Evolutionary conservation across 768 basidiomycete species (phyloP).

Genomic region (Hortiboletus campestris): DNA sequence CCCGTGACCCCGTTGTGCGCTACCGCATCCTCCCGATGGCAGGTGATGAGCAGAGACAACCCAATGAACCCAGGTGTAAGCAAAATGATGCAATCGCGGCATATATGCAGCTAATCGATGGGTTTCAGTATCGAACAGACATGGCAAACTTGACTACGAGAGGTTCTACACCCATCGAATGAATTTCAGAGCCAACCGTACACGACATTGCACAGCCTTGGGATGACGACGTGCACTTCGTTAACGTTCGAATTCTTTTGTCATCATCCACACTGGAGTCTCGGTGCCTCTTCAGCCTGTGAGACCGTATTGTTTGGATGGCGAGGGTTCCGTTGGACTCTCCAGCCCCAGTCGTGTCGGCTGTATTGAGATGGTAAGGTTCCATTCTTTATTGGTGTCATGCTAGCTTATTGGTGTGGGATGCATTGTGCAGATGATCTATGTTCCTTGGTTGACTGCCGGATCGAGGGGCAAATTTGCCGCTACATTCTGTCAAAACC

Average conservation of each 20-base stretch:
- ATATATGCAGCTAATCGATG: constrained; percentile 17
- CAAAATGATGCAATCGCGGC: constrained; percentile 3
- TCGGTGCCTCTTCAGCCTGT: neutral
- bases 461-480: constrained; percentile 4
- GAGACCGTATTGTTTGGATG: neutral
- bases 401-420: constrained; percentile 3
- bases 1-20: neutral
- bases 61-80: constrained; percentile 1
- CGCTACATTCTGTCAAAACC: neutral
- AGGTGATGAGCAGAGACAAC: constrained; percentile 16
- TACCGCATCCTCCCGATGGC: constrained; percentile 22
- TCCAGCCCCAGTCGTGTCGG: neutral
- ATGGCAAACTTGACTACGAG: neutral
- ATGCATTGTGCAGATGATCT: neutral
- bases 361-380: constrained; percentile 6
- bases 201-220: constrained; percentile 27
- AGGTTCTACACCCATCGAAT: constrained; percentile 3
- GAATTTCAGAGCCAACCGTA: constrained; percentile 4
- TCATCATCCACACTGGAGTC: neutral
- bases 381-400: neutral
- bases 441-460: neutral
- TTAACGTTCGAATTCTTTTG: neutral
- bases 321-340: neutral
- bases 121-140: neutral
- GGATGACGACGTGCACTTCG: constrained; percentile 6